Evolutionary conservation across 2,329 filamentous ascomycete genomes (phyloP), one percentile per base, ranked within the genome.

Genomic region (Fusarium sp.): DNA sequence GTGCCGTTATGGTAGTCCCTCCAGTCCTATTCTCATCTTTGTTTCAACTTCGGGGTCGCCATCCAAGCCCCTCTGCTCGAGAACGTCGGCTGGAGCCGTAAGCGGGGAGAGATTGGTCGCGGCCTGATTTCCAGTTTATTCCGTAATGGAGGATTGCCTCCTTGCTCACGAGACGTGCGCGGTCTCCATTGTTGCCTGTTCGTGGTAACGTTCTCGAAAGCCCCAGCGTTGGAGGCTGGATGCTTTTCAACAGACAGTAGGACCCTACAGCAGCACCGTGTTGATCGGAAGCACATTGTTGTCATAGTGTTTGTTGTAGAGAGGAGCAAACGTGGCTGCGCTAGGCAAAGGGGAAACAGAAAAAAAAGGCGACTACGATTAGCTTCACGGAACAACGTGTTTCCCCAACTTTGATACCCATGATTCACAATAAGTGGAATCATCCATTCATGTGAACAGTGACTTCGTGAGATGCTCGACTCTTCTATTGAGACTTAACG

Each of bases 21-120:
- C 66, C 36, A 44, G 62, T 56, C 50, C 28, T 55, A 28, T 45
- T 24, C 35, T 30, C 42, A 22, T 47, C 39, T 35, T 59, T 60
- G 56, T 73, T 61, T 61, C 47, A 54, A 54, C 41, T 55, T 73
- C 45, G 42, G 59, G 38, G 56, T 66, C 65, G 35, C 67, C 57
- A 62, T 63, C 33, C 58, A 71, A 71, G 68, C 68, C 70, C 60
- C 66, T 38, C 44, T 39, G 51, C 62, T 73, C 58, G 58, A 73
- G 51, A 73, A 71, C 62, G 55, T 65, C 59, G 65, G 55, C 39
- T 61, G 50, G 24, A 36, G 42, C 65, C 47, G 42, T 56, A 42
- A 53, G 55, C 39, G 41, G 58, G 38, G 68, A 47, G 54, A 45
- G 53, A 50, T 45, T 61, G 38, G 61, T 41, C 22, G 47, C 38